Evolutionary conservation across 352 stramenopile species (phyloP), one percentile per base, ranked within the genome.

Genomic region (Globisporangium perplexum): DNA sequence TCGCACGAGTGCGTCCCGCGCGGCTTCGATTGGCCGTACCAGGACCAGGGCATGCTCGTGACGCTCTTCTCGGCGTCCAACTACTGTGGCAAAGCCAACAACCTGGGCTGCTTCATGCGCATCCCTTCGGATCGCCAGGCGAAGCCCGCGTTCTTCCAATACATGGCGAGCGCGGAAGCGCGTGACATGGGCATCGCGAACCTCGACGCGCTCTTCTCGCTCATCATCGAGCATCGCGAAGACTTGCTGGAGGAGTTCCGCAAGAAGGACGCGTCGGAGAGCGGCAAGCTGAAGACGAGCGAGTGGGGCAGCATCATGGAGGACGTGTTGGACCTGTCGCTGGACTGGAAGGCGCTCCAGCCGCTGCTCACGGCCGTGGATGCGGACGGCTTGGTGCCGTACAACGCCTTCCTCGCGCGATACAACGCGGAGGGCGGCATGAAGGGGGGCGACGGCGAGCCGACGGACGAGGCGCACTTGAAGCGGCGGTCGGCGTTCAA

Each of bases 31-130:
- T 90, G 77, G 81, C 74, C 77, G 42, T 93, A 81, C 62, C 68
- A 68, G 39, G 83, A 90, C 46, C 90, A 90, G 57, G 79, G 81
- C 28, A 90, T 90, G 77, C 72, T 95, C 33, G 76, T 95, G 14
- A 95, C 85, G 47, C 63, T 95, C 20, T 95, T 95, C 52, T 93
- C 83, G 22, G 85, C 85, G 36, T 93, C 81, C 35, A 92, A 93
- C 50, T 95, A 95, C 59, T 89, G 83, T 52, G 79, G 82, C 48
- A 87, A 87, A 50, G 79, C 82, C 30, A 92, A 94, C 57, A 94
- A 92, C 53, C 65, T 92, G 5, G 83, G 83, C 38, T 92, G 81
- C 52, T 94, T 91, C 53, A 90, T 94, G 72, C 83, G 79, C 22
- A 83, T 93, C 35, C 81, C 81, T 23, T 72, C 75, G 22, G 76